Evolutionary conservation across 2,329 filamentous ascomycete species (phyloP).

Genomic region (Xylariaceae sp.): DNA sequence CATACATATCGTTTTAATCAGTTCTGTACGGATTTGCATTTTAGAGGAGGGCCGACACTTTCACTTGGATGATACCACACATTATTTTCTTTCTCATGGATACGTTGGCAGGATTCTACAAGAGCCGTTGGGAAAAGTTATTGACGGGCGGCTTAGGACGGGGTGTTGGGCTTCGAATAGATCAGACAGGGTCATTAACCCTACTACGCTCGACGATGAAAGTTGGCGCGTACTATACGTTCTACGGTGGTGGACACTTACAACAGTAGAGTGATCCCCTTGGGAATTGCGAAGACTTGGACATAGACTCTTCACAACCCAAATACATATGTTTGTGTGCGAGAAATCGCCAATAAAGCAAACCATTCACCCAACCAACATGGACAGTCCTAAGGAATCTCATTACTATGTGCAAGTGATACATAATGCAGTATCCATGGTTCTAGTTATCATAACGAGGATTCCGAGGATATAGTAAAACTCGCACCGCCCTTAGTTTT

Average conservation of each 20-base stretch:
- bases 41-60: slow-evolving; percentile 33
- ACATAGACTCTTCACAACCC: slow-evolving; percentile 34
- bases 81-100: slow-evolving; percentile 19
- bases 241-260: slow-evolving; percentile 32
- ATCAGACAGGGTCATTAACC: slow-evolving; percentile 36
- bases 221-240: slow-evolving; percentile 35
- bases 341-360: slow-evolving; percentile 24
- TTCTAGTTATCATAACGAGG: background rate
- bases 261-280: slow-evolving; percentile 30
- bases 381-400: background rate
- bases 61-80: slow-evolving; percentile 41
- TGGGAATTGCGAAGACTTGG: slow-evolving; percentile 24
- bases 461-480: background rate
- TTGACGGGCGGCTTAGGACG: slow-evolving; percentile 26
- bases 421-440: background rate
- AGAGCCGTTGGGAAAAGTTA: slow-evolving; percentile 25
- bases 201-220: slow-evolving; percentile 21
- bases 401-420: slow-evolving; percentile 7
- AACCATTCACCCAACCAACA: slow-evolving; percentile 2
- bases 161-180: slow-evolving; percentile 33
- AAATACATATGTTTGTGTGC: slow-evolving; percentile 34
- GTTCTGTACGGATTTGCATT: slow-evolving; percentile 29
- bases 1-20: slow-evolving; percentile 28
- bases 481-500: background rate
- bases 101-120: slow-evolving; percentile 27